These are phyloP conservation scores for Dissoconium aciculare DNA, from an alignment of 2,329 filamentous ascomycete genomes.

Conservation along the genomic window DNA sequence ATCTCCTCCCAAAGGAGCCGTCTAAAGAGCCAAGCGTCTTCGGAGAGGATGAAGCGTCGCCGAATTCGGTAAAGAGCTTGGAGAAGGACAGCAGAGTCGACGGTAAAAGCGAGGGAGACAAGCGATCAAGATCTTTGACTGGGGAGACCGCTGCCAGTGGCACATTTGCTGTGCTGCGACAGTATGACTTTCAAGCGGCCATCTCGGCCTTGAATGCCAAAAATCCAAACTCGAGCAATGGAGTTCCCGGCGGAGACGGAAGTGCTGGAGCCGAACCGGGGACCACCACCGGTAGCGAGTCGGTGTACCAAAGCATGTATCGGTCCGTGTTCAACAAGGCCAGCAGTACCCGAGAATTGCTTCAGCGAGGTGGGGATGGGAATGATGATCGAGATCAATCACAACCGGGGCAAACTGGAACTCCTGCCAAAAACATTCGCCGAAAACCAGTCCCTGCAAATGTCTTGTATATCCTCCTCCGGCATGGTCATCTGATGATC, in stretches of 20 bases:
- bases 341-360: constrained; percentile 11
- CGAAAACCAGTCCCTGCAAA: constrained; percentile 14
- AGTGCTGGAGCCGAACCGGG: constrained; percentile 6
- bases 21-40: constrained; percentile 1
- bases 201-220: constrained; percentile 16
- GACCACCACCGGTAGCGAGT: constrained; percentile 51
- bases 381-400: constrained; percentile 5
- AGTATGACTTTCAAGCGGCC: constrained; percentile 20
- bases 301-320: constrained; percentile 98
- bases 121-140: constrained; percentile 3
- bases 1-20: constrained; percentile 35
- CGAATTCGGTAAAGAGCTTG: constrained; percentile 5
- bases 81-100: constrained; percentile 4
- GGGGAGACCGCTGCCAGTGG: constrained; percentile 17
- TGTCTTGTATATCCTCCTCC: constrained; percentile 29
- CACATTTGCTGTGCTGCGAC: constrained; percentile 21
- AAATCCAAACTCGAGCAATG: constrained; percentile 8
- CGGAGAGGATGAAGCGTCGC: constrained; percentile 1
- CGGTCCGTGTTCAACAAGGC: constrained; percentile 70
- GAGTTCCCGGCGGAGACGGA: constrained; percentile 4
- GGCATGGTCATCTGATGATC: constrained; percentile 90
- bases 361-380: constrained; percentile 7
- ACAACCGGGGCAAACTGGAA: too few relatives aligned
- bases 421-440: constrained; percentile 3
- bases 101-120: constrained; percentile 4